Evolutionary conservation across 2,329 filamentous ascomycete genomes (phyloP), one percentile per base, ranked within the genome.

Genomic region (Apiospora rasikravindrae): DNA sequence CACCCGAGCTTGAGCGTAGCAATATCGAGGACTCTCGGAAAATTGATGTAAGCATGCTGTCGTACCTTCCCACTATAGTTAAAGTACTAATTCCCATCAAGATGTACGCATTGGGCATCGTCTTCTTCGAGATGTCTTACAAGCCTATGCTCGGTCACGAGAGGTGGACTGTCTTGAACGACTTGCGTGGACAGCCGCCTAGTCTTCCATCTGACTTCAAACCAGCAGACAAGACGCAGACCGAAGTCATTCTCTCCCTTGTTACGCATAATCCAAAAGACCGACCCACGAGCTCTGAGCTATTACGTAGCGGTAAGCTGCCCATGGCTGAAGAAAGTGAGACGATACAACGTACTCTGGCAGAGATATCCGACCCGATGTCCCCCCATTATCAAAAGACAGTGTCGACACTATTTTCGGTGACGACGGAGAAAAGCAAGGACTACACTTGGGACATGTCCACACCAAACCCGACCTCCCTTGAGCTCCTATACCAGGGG

Each of bases 41-140:
- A 82, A 95, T 98, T 0, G 96, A 99, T 84, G 90, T 92, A 82
- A 85, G 90, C 86, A 53, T 16, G 24, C 49, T 16, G 19, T 19
- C 19, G 10, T 45, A n/a, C 29, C 16, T 22, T 5, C 11, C n/a
- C 4, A 22, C 16, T n/a, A 7, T 10, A 69, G 67, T 73, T 70
- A 5, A 37, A 3, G 33, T 37, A 76, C 16, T 75, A 78, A 73
- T 80, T 69, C n/a, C 10, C 0, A 8, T 47, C 0, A 71, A 91
- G 88, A 98, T 99, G 96, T 99, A 96, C 80, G 98, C 96, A 0
- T 87, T 99, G 57, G 96, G 96, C 0, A 93, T 99, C 74, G 98
- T 99, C 72, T 97, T 99, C 83, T 98, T 98, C 76, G 96, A 99
- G 82, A 99, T 99, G 96, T 97, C 93, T 78, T 95, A 91, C 75